Conservation (phyloP, 164 flowering plant species). For the Magnolia kwangsiensis region DNA sequence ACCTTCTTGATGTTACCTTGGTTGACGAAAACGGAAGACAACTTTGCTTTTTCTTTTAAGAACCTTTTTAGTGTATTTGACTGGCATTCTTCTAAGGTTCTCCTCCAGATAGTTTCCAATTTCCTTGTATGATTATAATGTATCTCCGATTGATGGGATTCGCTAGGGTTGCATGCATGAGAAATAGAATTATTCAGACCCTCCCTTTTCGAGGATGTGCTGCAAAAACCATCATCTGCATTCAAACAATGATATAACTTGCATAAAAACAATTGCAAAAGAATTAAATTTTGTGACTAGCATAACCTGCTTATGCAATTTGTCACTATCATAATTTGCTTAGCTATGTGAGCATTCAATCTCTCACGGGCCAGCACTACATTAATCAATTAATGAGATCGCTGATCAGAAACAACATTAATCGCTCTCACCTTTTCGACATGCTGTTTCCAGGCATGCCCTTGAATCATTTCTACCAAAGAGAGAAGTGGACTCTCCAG, state of each 20-base stretch:
- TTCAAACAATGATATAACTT: constrained; percentile 3
- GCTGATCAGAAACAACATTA: not conserved
- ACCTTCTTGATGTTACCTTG: constrained; percentile 42
- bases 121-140: constrained; percentile 29
- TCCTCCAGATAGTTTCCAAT: constrained; percentile 64
- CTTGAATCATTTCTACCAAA: constrained; percentile 42
- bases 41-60: constrained; percentile 58
- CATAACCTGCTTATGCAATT: too few relatives aligned
- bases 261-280: not conserved
- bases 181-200: constrained; percentile 36
- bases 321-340: too few relatives aligned
- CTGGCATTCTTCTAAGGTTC: constrained; percentile 49
- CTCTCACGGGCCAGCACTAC: not conserved
- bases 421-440: constrained; percentile 43
- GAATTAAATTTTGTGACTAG: too few relatives aligned
- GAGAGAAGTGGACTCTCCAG: constrained; percentile 33
- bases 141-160: constrained; percentile 19
- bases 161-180: constrained; percentile 28
- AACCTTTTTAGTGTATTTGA: constrained; percentile 54
- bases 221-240: constrained; percentile 53
- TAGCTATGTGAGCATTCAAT: not conserved
- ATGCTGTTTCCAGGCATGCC: constrained; percentile 22
- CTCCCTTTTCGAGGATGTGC: constrained; percentile 44
- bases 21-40: constrained; percentile 53
- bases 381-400: not conserved